Conservation (phyloP, 2,329 filamentous ascomycete species). For the Ascomycota sp. region DNA sequence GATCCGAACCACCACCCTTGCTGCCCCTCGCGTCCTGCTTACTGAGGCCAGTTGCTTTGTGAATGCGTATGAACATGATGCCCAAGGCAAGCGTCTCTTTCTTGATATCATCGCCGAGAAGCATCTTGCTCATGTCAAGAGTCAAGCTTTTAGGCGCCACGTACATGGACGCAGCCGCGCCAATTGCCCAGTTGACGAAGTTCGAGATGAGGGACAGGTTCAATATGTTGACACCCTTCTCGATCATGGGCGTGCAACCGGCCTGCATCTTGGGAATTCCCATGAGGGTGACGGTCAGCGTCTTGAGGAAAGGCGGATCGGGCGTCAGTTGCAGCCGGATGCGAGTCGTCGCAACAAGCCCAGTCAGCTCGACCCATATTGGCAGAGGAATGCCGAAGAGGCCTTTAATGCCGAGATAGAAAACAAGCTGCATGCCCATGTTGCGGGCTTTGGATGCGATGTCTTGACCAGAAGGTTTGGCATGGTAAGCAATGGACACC, state of each 20-base stretch:
- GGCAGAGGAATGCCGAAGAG: constrained; percentile 25
- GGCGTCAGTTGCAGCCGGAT: constrained; percentile 54
- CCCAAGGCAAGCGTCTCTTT: constrained; percentile 49
- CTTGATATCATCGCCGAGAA: constrained; percentile 60
- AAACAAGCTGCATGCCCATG: constrained; percentile 46
- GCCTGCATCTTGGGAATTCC: constrained; percentile 55
- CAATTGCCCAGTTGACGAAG: constrained; percentile 55
- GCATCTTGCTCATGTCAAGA: constrained; percentile 55
- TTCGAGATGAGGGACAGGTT: constrained; percentile 54
- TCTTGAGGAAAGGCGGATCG: constrained; percentile 57
- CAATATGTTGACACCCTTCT: constrained; percentile 52
- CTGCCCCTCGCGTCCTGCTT: constrained; percentile 45
- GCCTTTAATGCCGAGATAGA: constrained; percentile 34
- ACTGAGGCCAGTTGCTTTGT: constrained; percentile 49
- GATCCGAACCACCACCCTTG: constrained; percentile 41
- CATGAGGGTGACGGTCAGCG: constrained; percentile 54
- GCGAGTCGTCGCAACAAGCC: constrained; percentile 49
- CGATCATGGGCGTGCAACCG: constrained; percentile 49
- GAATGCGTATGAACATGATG: constrained; percentile 44
- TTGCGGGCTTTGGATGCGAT: constrained; percentile 49
- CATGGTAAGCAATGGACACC: constrained; percentile 52
- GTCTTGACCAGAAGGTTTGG: constrained; percentile 37
- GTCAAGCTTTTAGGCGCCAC: constrained; percentile 59
- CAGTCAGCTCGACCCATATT: constrained; percentile 57
- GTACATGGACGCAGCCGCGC: constrained; percentile 54